These are phyloP conservation scores for Strobilomyces confusus DNA, from an alignment of 768 basidiomycete genomes.

Conservation along the genomic window DNA sequence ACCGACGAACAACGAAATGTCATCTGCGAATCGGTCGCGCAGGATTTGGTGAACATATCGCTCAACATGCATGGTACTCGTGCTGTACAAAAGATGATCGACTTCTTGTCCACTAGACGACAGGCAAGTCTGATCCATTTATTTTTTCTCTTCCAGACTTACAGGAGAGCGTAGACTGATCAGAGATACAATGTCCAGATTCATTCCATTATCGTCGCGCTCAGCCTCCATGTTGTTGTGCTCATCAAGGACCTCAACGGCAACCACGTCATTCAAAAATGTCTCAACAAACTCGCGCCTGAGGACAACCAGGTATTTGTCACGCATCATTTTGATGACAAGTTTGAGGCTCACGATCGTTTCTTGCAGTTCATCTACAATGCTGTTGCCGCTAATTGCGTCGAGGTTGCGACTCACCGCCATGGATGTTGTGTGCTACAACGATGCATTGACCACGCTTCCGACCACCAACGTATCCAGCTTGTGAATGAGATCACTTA, in stretches of 20 bases:
- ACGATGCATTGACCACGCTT: constrained; percentile 97
- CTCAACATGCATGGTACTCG: constrained; percentile 99
- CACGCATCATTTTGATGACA: neutral
- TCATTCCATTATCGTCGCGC: constrained; percentile 92
- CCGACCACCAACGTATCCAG: constrained; percentile 91
- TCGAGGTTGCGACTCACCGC: constrained; percentile 96
- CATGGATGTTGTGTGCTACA: constrained; percentile 99
- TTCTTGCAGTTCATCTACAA: constrained; percentile 89
- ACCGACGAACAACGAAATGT: constrained; percentile 96
- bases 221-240: constrained; percentile 96
- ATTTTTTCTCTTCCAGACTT: constrained; percentile 46
- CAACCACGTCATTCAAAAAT: constrained; percentile 98
- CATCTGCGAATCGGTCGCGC: constrained; percentile 96
- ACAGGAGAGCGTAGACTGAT: constrained; percentile 66
- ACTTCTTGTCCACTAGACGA: constrained; percentile 92
- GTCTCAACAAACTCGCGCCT: constrained; percentile 94
- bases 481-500: constrained; percentile 99
- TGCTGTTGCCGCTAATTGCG: constrained; percentile 96
- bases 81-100: constrained; percentile 99
- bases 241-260: constrained; percentile 98
- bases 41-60: constrained; percentile 96
- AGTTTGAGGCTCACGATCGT: neutral
- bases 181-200: constrained; percentile 86
- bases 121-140: constrained; percentile 60
- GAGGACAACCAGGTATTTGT: constrained; percentile 90